A percentile compares a stretch with the other conserved stretches of the same genome.
Evolutionary conservation across 148 eudicot genomes (phyloP).

Genomic region (Rhododendron griersonianum): DNA sequence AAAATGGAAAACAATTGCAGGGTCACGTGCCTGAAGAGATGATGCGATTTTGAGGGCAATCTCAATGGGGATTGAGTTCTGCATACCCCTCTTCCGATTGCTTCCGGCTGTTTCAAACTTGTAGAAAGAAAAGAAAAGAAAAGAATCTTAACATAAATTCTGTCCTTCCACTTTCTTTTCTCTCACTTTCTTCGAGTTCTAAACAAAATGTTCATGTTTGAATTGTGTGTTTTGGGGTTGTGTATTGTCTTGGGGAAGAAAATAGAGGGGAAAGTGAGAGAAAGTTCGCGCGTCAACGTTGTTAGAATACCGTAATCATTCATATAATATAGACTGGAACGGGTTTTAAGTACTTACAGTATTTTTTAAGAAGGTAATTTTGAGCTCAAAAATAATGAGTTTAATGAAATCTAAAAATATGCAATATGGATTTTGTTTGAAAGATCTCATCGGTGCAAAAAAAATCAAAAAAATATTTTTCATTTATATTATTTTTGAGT

Average conservation of each 20-base stretch:
- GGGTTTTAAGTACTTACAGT: too few relatives aligned
- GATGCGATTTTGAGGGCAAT: slow-evolving; percentile 55
- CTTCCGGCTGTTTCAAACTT: background rate
- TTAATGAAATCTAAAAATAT: too few relatives aligned
- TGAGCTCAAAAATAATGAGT: too few relatives aligned
- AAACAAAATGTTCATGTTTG: background rate
- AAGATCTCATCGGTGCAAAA: too few relatives aligned
- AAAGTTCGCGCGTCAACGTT: background rate
- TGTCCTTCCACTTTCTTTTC: background rate
- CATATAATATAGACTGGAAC: too few relatives aligned
- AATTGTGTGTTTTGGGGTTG: background rate
- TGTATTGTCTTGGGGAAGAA: background rate
- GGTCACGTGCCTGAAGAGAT: slow-evolving; percentile 45
- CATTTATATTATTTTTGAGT: too few relatives aligned
- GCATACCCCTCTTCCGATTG: slow-evolving; percentile 10
- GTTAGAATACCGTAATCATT: too few relatives aligned
- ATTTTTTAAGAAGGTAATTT: too few relatives aligned
- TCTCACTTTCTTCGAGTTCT: background rate
- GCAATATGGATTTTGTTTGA: too few relatives aligned
- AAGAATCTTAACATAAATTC: background rate
- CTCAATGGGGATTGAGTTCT: slow-evolving; percentile 48
- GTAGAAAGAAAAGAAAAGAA: too few relatives aligned
- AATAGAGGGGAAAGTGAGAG: background rate
- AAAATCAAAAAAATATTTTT: too few relatives aligned
- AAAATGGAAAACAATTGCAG: background rate